phyloP scores from a whole-genome alignment of 371 early-diverging fungal species.

The Mortierella sp. region DNA sequence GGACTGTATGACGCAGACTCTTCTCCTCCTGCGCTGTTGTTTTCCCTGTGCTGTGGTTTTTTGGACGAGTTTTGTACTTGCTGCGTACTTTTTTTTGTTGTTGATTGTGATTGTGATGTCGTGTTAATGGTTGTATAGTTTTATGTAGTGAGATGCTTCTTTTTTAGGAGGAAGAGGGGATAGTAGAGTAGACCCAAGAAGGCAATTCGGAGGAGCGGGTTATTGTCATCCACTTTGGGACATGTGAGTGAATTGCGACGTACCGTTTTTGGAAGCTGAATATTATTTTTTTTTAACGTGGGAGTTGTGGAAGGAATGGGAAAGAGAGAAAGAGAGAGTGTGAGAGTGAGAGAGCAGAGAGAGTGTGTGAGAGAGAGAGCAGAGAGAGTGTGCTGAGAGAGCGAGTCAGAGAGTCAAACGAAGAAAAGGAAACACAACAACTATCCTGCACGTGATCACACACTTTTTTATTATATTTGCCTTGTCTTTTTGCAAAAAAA shows the following conservation, averaged over 20 bases:
- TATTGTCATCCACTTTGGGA: conserved; percentile 28
- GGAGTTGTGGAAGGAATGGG: neutral
- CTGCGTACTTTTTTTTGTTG: neutral
- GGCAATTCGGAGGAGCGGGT: conserved; percentile 17
- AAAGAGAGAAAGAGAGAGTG: neutral
- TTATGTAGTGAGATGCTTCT: too few species aligned
- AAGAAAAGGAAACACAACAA: neutral
- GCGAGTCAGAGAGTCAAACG: neutral
- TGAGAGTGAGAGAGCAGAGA: neutral
- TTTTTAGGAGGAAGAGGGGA: neutral
- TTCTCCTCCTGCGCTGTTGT: neutral
- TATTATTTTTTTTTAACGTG: conserved; percentile 6
- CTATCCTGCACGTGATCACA: neutral
- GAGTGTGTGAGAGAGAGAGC: neutral
- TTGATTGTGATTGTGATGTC: neutral
- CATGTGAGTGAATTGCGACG: neutral
- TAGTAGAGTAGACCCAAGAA: conserved; percentile 6
- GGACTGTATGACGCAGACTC: neutral
- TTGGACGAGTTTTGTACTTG: too few species aligned
- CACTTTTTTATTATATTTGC: neutral
- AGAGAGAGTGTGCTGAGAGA: neutral
- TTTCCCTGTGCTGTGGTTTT: too few species aligned
- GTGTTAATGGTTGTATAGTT: neutral
- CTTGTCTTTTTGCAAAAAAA: too few species aligned
- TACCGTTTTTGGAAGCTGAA: conserved; percentile 10